These are phyloP conservation scores for Cystobasidium slooffiae DNA, from an alignment of 1,284 basidiomycete species.

Conservation along the genomic window DNA sequence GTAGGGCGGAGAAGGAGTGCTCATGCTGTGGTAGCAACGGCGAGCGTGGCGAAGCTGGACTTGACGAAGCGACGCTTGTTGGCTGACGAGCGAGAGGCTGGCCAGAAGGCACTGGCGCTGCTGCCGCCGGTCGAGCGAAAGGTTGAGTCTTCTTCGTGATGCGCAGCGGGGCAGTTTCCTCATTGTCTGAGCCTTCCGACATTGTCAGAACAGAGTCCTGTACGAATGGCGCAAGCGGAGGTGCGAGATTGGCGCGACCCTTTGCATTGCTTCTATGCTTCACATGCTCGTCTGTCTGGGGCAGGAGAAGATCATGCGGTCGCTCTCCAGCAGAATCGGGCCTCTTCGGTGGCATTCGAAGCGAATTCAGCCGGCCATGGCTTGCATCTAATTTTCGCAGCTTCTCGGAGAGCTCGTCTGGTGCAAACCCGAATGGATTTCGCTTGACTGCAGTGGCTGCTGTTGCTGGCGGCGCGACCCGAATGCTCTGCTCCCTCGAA, in stretches of 20 bases:
- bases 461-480: too few relatives aligned
- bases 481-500: background rate
- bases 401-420: slow-evolving; percentile 35
- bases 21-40: slow-evolving; percentile 7
- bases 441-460: background rate
- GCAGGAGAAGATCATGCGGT: slow-evolving; percentile 41
- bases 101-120: background rate
- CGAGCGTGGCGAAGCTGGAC: slow-evolving; percentile 10
- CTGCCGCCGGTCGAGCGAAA: background rate
- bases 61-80: background rate
- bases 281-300: slow-evolving; percentile 44
- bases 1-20: slow-evolving; percentile 1
- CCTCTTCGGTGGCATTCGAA: slow-evolving; percentile 21
- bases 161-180: slow-evolving; percentile 22
- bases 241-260: slow-evolving; percentile 20
- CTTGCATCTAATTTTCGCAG: background rate
- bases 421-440: slow-evolving; percentile 41
- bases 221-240: slow-evolving; percentile 40
- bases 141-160: slow-evolving; percentile 6
- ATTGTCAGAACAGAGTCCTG: slow-evolving; percentile 44
- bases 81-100: background rate
- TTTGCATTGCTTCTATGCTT: slow-evolving; percentile 11
- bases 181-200: slow-evolving; percentile 39
- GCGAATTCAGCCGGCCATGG: slow-evolving; percentile 1
- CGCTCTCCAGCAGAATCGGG: slow-evolving; percentile 34